Conservation (phyloP, 2,329 filamentous ascomycete genomes). For the Ascosphaera aggregata region DNA sequence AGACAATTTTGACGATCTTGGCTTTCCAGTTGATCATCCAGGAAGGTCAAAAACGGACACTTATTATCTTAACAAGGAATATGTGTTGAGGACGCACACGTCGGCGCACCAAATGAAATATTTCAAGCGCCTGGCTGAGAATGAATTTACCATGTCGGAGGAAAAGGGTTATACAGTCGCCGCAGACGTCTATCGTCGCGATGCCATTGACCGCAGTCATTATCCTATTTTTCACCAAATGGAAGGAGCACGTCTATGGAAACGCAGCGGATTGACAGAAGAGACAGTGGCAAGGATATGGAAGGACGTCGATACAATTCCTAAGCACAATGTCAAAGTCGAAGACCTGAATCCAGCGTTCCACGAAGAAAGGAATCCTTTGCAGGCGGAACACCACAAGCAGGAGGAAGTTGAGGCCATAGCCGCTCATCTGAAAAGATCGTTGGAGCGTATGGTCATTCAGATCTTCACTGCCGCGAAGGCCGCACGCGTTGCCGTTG, state of each 20-base stretch:
- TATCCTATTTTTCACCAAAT: conserved; percentile 98
- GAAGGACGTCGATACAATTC: conserved; percentile 46
- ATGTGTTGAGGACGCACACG: conserved; percentile 77
- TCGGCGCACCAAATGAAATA: conserved; percentile 76
- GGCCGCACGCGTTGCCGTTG: conserved; percentile 32
- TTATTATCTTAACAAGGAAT: conserved; percentile 75
- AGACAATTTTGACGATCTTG: conserved; percentile 94
- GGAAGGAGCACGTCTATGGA: conserved; percentile 86
- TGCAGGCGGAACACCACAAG: conserved; percentile 50
- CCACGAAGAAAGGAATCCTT: conserved; percentile 57
- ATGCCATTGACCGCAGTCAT: conserved; percentile 85
- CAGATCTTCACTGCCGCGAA: conserved; percentile 67
- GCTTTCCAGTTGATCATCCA: conserved; percentile 70
- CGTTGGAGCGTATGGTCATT: conserved; percentile 70
- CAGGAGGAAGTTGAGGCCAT: conserved; percentile 61
- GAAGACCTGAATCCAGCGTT: conserved; percentile 64
- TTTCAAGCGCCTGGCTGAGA: conserved; percentile 41
- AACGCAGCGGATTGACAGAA: conserved; percentile 27
- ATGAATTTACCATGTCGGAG: conserved; percentile 13
- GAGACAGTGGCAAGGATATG: conserved; percentile 37
- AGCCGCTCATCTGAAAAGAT: conserved; percentile 64
- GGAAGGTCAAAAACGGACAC: conserved; percentile 76
- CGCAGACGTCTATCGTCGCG: conserved; percentile 84
- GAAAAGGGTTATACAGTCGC: conserved; percentile 64
- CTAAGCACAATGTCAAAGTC: conserved; percentile 50